phyloP scores from a whole-genome alignment of 2,329 filamentous ascomycete species.

The Orbilia blumenaviensis region DNA sequence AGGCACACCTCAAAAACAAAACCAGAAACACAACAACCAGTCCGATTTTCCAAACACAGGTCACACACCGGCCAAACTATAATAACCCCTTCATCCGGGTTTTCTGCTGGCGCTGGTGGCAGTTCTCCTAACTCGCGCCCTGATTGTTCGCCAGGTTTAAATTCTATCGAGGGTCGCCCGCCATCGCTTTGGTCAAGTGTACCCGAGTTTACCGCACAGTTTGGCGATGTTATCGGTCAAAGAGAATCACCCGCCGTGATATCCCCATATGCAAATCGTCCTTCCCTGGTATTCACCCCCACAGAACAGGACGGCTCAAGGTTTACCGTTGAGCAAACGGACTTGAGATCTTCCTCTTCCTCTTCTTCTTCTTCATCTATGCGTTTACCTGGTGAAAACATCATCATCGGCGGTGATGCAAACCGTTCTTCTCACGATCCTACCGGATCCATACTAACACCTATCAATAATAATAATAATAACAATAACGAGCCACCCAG shows the following conservation, averaged over 20 bases:
- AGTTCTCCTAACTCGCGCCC: background rate
- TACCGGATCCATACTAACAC: constrained; percentile 69
- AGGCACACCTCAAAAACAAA: constrained; percentile 46
- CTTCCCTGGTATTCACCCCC: constrained; percentile 37
- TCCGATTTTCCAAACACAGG: constrained; percentile 37
- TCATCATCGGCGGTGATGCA: background rate
- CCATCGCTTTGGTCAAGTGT: constrained; percentile 4
- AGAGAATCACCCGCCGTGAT: background rate
- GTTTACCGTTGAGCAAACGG: background rate
- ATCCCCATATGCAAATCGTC: constrained; percentile 9
- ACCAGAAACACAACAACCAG: constrained; percentile 31
- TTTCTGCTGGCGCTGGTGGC: constrained; percentile 22
- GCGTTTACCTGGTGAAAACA: background rate
- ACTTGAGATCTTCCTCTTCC: background rate
- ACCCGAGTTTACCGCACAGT: constrained; percentile 16
- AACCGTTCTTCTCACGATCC: background rate
- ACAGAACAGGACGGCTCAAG: constrained; percentile 46
- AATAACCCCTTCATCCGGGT: constrained; percentile 33
- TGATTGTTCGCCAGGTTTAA: background rate
- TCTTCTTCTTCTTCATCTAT: no score
- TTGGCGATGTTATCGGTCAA: background rate
- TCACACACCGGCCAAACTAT: constrained; percentile 16
- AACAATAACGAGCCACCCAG: constrained; percentile 92
- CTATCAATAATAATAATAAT: no score
- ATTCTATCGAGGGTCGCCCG: constrained; percentile 6